Base-by-base conservation (phyloP, 257 asterid species). In the Penstemon barbatus region DNA sequence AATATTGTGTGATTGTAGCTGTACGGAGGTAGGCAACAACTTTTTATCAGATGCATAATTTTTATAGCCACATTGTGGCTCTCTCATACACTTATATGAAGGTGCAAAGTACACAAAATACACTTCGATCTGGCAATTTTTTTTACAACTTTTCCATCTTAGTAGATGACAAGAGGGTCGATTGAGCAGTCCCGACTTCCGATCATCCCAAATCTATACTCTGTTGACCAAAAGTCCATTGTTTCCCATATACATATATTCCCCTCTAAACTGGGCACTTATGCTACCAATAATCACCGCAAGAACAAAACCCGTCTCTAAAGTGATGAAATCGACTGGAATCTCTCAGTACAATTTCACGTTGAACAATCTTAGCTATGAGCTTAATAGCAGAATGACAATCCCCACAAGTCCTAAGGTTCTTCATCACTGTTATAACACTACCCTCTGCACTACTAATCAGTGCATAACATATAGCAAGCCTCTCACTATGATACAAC, bases 281-380 rank as follows among this genome's bases (percentile, higher is more conserved):
- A 13, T 40, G 11, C 79, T 79, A 81, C 86, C 87, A 79, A 71
- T 83, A 81, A 68, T 85, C 33, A 25, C 33, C 33, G 33, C 33
- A 25, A 25, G 33, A 25, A 25, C 33, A 25, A 25, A 25, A 25
- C 3, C 91, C 87, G 66, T 85, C 88, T 60, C 81, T 74, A 41
- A 83, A 81, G 74, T 82, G 91, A 82, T 83, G 89, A 78, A 87
- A 85, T 7, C 84, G 85, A 53, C 71, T 87, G n/a, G 85, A 78
- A 77, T 87, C 88, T 77, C 87, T 75, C 8, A 80, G 42, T 8
- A 78, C 50, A 66, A 84, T 82, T 60, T 85, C 76, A 49, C 85
- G 74, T 38, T 56, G 58, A 53, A 79, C 79, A 5, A 88, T 54
- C 76, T 65, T 77, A 6, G 84, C 80, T 43, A 72, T 60, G 39